Conservation (phyloP, 2,329 filamentous ascomycete species). For the Calonectria pteridis region DNA sequence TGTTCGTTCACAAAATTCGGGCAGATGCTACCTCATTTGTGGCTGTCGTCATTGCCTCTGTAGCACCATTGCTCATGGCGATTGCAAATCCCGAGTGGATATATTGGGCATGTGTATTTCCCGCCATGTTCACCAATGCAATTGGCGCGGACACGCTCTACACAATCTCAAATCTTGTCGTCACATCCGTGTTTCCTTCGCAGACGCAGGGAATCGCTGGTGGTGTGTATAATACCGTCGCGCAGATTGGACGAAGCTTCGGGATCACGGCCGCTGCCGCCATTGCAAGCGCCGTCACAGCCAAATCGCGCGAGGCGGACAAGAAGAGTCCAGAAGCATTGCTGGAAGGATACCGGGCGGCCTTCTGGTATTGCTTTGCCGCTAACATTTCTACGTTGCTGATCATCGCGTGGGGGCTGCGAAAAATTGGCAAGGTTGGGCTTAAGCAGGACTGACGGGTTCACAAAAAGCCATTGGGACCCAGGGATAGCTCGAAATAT, state of each 20-base stretch:
- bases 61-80: slow-evolving; percentile 64
- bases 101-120: slow-evolving; percentile 61
- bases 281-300: slow-evolving; percentile 51
- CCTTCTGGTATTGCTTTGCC: slow-evolving; percentile 60
- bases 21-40: slow-evolving; percentile 44
- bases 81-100: slow-evolving; percentile 6
- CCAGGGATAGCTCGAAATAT: neutral
- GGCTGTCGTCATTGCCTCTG: slow-evolving; percentile 52
- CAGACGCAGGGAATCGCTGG: slow-evolving; percentile 68
- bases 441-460: slow-evolving; percentile 21
- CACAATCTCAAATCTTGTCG: slow-evolving; percentile 64
- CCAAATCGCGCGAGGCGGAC: neutral
- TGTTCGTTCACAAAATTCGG: slow-evolving; percentile 7
- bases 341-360: slow-evolving; percentile 58
- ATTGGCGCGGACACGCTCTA: slow-evolving; percentile 60
- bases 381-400: slow-evolving; percentile 41
- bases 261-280: slow-evolving; percentile 57
- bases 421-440: slow-evolving; percentile 27
- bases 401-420: slow-evolving; percentile 19
- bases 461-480: neutral
- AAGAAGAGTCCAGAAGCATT: slow-evolving; percentile 43
- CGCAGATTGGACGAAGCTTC: slow-evolving; percentile 62
- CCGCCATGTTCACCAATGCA: slow-evolving; percentile 52
- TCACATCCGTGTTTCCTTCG: slow-evolving; percentile 62
- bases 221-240: slow-evolving; percentile 68